Conservation (phyloP, 345 rosid species). For the Populus alba region DNA sequence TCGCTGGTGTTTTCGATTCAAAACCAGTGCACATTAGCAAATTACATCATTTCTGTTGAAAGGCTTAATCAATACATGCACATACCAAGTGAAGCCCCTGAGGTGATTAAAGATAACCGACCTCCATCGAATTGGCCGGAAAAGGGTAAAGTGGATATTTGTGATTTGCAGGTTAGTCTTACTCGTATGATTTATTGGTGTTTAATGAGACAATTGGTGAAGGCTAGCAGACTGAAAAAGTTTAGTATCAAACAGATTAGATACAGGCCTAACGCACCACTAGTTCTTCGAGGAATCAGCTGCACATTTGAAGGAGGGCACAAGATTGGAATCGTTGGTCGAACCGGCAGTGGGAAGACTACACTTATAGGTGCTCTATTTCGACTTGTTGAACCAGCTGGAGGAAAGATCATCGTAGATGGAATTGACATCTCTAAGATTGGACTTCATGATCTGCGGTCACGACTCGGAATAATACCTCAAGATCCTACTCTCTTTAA, state of each 20-base stretch:
- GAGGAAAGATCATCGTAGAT: constrained; percentile 80
- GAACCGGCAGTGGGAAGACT: constrained; percentile 95
- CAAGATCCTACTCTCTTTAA: constrained; percentile 92
- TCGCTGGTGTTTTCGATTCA: constrained; percentile 76
- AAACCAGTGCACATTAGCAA: constrained; percentile 80
- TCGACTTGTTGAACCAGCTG: constrained; percentile 83
- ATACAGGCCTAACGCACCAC: constrained; percentile 63
- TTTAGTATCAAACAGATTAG: constrained; percentile 50
- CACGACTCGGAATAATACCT: constrained; percentile 90
- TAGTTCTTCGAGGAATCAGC: constrained; percentile 77
- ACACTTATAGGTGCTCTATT: constrained; percentile 86
- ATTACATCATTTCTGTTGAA: constrained; percentile 88
- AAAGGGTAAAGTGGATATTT: constrained; percentile 75
- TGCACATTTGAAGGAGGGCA: constrained; percentile 88
- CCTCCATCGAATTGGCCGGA: constrained; percentile 82
- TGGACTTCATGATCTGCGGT: constrained; percentile 85
- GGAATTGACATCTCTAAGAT: constrained; percentile 70
- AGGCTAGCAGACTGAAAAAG: constrained; percentile 5
- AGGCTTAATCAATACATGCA: constrained; percentile 92
- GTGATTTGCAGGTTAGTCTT: constrained; percentile 63
- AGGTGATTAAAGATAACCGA: constrained; percentile 62
- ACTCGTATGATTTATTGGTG: neutral
- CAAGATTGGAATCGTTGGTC: constrained; percentile 89
- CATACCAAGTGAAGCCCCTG: constrained; percentile 85
- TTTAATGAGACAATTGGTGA: neutral